Percentiles rank a stretch among this genome's conserved stretches.
These are phyloP conservation scores for Nicotiana benthamiana DNA, from an alignment of 257 asterid genomes.

Conservation along the genomic window DNA sequence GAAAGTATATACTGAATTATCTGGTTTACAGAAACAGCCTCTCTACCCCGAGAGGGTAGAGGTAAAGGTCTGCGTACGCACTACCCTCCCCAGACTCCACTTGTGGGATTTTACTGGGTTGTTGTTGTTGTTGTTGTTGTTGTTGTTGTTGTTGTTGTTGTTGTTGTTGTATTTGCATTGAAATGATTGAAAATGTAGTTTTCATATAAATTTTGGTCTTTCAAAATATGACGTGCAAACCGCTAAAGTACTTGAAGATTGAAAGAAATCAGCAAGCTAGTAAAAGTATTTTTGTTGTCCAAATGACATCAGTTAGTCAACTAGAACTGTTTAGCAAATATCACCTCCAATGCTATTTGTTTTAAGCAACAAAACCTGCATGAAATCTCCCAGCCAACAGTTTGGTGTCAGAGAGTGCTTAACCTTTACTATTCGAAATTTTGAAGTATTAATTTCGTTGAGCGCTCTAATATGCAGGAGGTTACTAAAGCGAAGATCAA, in stretches of 20 bases:
- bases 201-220: neutral
- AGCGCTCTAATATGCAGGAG: slow-evolving; percentile 1
- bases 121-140: neutral
- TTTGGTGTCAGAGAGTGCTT: neutral
- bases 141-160: too few species aligned
- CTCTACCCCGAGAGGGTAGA: too few species aligned
- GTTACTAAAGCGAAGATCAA: neutral
- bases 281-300: neutral
- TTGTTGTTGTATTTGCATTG: neutral
- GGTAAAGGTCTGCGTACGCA: too few species aligned
- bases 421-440: neutral
- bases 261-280: neutral
- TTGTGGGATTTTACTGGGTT: too few species aligned
- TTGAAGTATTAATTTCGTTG: neutral
- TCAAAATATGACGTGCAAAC: neutral
- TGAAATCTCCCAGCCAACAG: neutral
- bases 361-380: neutral
- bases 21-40: neutral
- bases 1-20: neutral
- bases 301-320: neutral
- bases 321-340: neutral
- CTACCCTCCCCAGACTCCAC: too few species aligned
- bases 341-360: neutral
- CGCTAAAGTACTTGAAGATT: neutral
- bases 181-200: neutral